Base-by-base conservation (phyloP, 352 stramenopile genomes). In the Globisporangium orthogonon region DNA sequence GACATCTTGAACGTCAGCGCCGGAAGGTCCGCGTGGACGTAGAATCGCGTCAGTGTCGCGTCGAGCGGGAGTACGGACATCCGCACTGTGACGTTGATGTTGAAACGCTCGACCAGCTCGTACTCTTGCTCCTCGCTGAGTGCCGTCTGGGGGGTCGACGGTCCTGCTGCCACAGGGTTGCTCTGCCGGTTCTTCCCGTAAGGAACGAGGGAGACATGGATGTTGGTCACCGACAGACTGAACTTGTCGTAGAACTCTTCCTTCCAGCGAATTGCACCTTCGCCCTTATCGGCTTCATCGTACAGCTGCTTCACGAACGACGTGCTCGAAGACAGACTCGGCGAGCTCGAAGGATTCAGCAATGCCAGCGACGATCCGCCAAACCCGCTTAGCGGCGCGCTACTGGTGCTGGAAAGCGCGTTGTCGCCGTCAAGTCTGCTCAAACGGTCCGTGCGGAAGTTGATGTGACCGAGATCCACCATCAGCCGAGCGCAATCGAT, bases 201-300 rank as follows among this genome's bases (percentile, higher is more conserved):
- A 23, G 86, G 86, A 46, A 95, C 76, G 49, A 95, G 58, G 0
- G 94, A 68, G 9, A 94, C 76, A 54, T 95, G 80, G 53, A 95
- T 71, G 56, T 95, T 93, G 35, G 80, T 83, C 45, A 95, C 61
- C 4, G 80, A 83, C 23, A 94, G 67, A 28, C 75, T 88, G 61
- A 95, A 95, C 64, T 94, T 95, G 70, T 95, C 86, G 60, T 95
- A 95, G 54, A 95, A 95, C 48, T 94, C 86, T 63, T 95, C 86
- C 52, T 95, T 95, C 86, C 86, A 95, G 18, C 82, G 86, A 61
- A 92, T 87, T 7, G 83, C 82, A 0, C 82, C 81, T 67, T 95
- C 82, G 28, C 84, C 86, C 62, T 72, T 80, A 50, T 95, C 86
- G 2, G 80, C 82, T 67, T 95, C 86, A 63, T 95, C 86, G 47